Base-by-base conservation (phyloP, 2,329 filamentous ascomycete species). In the Diaporthe sp. region DNA sequence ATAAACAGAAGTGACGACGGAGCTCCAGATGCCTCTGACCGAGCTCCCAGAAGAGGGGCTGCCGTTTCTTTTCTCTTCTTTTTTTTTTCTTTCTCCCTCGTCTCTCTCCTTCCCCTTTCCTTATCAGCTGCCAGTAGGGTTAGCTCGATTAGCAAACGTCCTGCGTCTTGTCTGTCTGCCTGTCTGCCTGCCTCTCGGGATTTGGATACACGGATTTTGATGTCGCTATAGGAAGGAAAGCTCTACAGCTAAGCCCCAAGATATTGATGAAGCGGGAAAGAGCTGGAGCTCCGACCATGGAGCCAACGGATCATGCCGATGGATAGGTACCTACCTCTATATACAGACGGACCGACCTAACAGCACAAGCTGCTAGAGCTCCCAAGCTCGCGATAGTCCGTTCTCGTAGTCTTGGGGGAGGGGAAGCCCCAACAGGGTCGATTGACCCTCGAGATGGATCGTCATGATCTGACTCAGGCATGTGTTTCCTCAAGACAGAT, bases 401-500 rank as follows among this genome's bases (percentile, higher is more conserved):
- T 28, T 31, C 44, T 49, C 22, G 44, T 49, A 17, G 42, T 67
- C 44, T 73, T 28, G 25, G 34, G 44, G 25, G 39, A 44, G 59
- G 46, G 31, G 46, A 7, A 4, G n/a, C 25, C 39, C 61, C 61
- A n/a, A 49, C 31, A 34, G 42, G 42, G 61, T 62, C 25, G 44
- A 31, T 49, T 42, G 61, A 42, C 49, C 46, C 49, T 39, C 34
- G 9, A 55, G 42, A 55, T 69, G 65, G 46, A 55, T 69, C 46
- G 65, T 39, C 65, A 68, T 55, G 59, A 65, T 51, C 46, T 69
- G 65, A 69, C 44, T 69, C 65, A 53, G 42, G 46, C n/a, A 37
- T 13, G 31, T 39, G 15, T 42, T 61, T 22, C 59, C 49, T 69
- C 59, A 42, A 49, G 46, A 55, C 62, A 73, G 28, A 31, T 31